phyloP scores from a whole-genome alignment of 2,329 filamentous ascomycete species.

The Ampelomyces quisqualis region DNA sequence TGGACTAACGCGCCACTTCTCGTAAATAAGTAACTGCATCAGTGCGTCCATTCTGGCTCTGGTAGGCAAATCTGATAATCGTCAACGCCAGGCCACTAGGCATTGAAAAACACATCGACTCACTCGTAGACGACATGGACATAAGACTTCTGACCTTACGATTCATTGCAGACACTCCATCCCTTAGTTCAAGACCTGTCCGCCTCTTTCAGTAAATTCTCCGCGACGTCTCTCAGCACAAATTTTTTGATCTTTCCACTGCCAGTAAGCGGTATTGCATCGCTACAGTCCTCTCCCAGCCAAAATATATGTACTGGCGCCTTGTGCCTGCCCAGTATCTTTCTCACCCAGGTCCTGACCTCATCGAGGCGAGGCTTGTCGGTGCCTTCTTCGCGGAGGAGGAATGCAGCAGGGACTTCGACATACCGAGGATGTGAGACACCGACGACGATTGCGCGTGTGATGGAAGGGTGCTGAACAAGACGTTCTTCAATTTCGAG shows the following conservation, averaged over 20 bases:
- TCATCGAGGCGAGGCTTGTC: slow-evolving; percentile 35
- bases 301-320: slow-evolving; percentile 74
- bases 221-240: slow-evolving; percentile 34
- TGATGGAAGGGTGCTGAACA: slow-evolving; percentile 62
- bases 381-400: slow-evolving; percentile 38
- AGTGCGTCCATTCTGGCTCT: too few species aligned
- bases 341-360: slow-evolving; percentile 42
- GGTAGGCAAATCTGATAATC: too few species aligned
- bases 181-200: neutral
- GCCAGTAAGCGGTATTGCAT: slow-evolving; percentile 45
- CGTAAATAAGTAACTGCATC: too few species aligned
- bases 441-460: slow-evolving; percentile 68
- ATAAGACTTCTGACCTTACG: too few species aligned
- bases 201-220: slow-evolving; percentile 18
- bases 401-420: slow-evolving; percentile 69
- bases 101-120: too few species aligned
- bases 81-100: too few species aligned
- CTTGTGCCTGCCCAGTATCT: slow-evolving; percentile 46
- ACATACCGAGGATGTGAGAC: slow-evolving; percentile 70
- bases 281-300: slow-evolving; percentile 57
- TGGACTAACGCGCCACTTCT: too few species aligned
- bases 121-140: too few species aligned
- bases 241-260: slow-evolving; percentile 52
- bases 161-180: too few species aligned
- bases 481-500: slow-evolving; percentile 74